Base-by-base conservation (phyloP, 176 grass and related monocot genomes). In the Thinopyrum elongatum region DNA sequence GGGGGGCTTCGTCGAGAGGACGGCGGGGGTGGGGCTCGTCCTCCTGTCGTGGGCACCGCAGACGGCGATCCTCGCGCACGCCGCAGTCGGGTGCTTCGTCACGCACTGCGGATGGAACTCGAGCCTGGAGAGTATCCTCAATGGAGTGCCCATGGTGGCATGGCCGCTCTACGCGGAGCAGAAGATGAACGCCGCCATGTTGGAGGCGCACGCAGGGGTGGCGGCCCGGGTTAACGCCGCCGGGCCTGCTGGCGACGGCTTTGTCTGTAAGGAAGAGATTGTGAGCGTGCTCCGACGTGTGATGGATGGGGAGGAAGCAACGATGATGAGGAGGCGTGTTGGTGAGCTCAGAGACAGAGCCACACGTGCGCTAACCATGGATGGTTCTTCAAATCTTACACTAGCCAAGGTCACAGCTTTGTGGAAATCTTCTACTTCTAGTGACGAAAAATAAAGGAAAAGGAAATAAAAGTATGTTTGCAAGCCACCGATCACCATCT, bases 31-130 rank as follows among this genome's bases (percentile, higher is more conserved):
- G 11, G 91, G 94, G 26, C 58, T 79, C 0, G 41, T 96, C 2
- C 38, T 74, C 1, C n/a, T 28, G 0, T 82, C 80, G 0, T 94
- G 94, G 92, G 85, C 34, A 0, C 92, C 89, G 0, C 92, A 97
- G 5, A 84, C 78, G 1, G 79, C 42, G 0, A 89, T 97, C 41
- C 85, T 97, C 3, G 65, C 62, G 0, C 94, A 97, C 10, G 25
- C 3, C 2, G 41, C 92, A 0, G 16, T 86, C 0, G 87, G 87
- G 0, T 90, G 91, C 8, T 97, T 92, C 1, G 10, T 97, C 9
- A 93, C 87, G 4, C 91, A 97, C 26, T 97, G 94, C n/a, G 94
- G 94, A 1, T 93, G 89, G 94, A 97, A 97, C 87, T 97, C 94
- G 0, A 26, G 47, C 1, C n/a, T 94, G 1, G 92, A 94, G 76